Base-by-base conservation (phyloP, 352 stramenopile genomes). In the Aphanomyces euteiches region DNA sequence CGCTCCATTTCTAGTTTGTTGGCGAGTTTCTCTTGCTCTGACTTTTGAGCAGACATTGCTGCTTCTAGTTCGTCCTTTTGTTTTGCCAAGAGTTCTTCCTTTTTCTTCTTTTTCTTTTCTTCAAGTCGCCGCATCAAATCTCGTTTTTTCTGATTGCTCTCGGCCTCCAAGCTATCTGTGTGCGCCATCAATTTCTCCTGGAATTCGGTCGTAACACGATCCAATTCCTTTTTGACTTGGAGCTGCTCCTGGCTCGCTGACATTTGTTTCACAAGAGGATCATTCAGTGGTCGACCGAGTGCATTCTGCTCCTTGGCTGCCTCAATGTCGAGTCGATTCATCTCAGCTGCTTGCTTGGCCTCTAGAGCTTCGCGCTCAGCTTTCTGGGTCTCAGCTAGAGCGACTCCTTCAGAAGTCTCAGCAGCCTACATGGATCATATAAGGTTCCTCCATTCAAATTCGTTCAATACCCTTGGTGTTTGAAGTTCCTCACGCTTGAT, bases 1-100 rank as follows among this genome's bases (percentile, higher is more conserved):
- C 56, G 43, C 12, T 67, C 66, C 3, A 87, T 59, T 45, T 91
- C 84, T 5, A 63, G 53, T 37, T 67, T 72, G 21, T 17, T 40
- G 6, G 56, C 53, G 47, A 66, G 56, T 13, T 59, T 50, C 45
- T 72, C 66, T 56, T 72, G 66, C 34, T 72, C 36, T 3, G 43
- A 45, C 47, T 72, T 66, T 39, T 72, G 66, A 3, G 64, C 47
- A 19, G 19, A 15, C n/a, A 58, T 34, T 7, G 59, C 59, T 1
- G 21, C 59, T 2, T 59, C 50, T 5, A 53, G 56, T 43, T 72
- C 66, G 3, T 41, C 12, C 10, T 47, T 13, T 19, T 72, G 66
- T 40, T 72, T 66, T 15, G 66, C 66, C 19, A 67, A 40, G 4
- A 72, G 66, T 4, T 72, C 66, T 67, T 38, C 78, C 69, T 72